A percentile compares a stretch with the other conserved stretches of the same genome.
Evolutionary conservation across 2,329 filamentous ascomycete genomes (phyloP).

Genomic region (Leptographium lundbergii): DNA sequence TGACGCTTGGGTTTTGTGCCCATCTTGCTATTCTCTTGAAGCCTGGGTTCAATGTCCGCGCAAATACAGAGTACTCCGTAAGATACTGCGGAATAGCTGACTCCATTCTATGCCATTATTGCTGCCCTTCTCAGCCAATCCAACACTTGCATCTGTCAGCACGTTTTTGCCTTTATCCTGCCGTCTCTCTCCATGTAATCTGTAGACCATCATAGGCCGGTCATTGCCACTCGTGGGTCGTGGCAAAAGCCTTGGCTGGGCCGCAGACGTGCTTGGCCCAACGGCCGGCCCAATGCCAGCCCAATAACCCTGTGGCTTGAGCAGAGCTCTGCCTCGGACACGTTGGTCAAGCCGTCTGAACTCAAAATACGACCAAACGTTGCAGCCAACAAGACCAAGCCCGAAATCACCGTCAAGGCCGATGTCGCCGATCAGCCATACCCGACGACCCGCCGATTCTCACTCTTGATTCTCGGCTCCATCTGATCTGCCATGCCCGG

Average conservation of each 20-base stretch:
- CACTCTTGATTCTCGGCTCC: neutral
- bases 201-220: too few species aligned
- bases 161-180: too few species aligned
- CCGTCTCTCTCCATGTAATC: too few species aligned
- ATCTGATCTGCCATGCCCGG: neutral
- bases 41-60: neutral
- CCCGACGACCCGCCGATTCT: neutral
- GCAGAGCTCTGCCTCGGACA: neutral
- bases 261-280: neutral
- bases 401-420: neutral
- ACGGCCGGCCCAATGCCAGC: neutral
- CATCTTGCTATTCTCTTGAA: neutral
- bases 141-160: too few species aligned
- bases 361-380: neutral
- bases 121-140: too few species aligned
- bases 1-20: neutral
- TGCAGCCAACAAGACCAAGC: neutral
- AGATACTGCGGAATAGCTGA: neutral
- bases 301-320: neutral
- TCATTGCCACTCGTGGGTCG: too few species aligned
- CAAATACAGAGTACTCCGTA: neutral
- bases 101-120: too few species aligned
- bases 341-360: neutral
- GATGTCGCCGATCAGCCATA: neutral
- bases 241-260: neutral